Base-by-base conservation (phyloP, 192 early-diverging fungal species). In the Backusella parvicylindrica region DNA sequence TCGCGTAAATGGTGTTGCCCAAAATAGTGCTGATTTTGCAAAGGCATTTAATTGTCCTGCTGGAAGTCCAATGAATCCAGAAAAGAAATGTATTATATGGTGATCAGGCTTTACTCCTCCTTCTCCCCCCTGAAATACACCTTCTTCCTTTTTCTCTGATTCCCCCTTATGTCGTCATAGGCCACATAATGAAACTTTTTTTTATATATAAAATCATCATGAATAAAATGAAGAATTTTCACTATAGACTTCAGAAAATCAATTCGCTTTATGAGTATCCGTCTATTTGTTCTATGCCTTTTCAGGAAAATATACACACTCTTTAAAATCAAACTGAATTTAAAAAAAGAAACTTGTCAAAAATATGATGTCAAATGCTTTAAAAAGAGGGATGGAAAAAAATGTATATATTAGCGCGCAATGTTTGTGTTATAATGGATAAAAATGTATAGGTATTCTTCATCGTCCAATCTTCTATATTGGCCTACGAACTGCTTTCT, bases 1-100 rank as follows among this genome's bases (percentile, higher is more conserved):
- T 81, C 84, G 92, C 18, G 91, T 94, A 23, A 90, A 88, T 32
- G 93, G 91, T 5, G 91, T 83, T 13, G 72, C 90, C 2, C 75
- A 80, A 50, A 93, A 95, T 77, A 88, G 85, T 2, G 40, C 64
- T 23, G 76, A 87, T 15, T 95, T 95, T 83, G 80, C 87, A 9
- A 79, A 89, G 33, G 85, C 88, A 1, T 95, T 91, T 73, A 76
- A 85, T n/a, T 94, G 94, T 75, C 75, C 84, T 4, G 65, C 70
- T 7, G 85, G 85, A 16, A 75, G 84, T 3, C 76, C 71, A 40
- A 92, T 94, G 92, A 93, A 94, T 81, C 91, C 92, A 26, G 21
- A 53, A 16, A 74, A 85, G 6, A 87, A 88, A 72, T 90, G 89
- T 69, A 18, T 77, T 49, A 64, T 80, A 28, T 80, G 79, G 79